A percentile compares a stretch with the other conserved stretches of the same genome.
Evolutionary conservation across 1,284 basidiomycete genomes (phyloP).

Genomic region (Leucoagaricus sp.): DNA sequence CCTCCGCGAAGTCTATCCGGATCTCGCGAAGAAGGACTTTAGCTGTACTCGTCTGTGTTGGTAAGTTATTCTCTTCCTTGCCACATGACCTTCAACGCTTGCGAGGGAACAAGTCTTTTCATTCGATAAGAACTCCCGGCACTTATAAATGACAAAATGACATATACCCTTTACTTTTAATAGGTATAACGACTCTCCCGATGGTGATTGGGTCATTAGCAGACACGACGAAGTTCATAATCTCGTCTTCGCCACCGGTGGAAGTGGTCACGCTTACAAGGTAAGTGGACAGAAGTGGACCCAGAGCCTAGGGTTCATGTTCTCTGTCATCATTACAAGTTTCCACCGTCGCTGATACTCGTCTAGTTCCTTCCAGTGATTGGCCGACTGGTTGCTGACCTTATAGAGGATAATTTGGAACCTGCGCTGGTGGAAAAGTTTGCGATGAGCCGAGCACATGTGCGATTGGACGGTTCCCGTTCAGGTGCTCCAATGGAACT

Average conservation of each 20-base stretch:
- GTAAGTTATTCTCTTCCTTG: slow-evolving; percentile 36
- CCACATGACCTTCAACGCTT: not conserved
- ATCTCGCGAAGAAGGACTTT: slow-evolving; percentile 69
- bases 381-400: slow-evolving; percentile 73
- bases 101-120: not conserved
- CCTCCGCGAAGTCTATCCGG: slow-evolving; percentile 68
- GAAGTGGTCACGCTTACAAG: slow-evolving; percentile 85
- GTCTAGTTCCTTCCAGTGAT: slow-evolving; percentile 81
- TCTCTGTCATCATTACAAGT: not conserved
- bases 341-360: not conserved
- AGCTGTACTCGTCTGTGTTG: slow-evolving; percentile 79
- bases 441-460: slow-evolving; percentile 32
- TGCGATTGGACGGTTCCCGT: slow-evolving; percentile 35
- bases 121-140: not conserved
- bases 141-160: not conserved
- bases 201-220: slow-evolving; percentile 82
- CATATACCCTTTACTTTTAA: slow-evolving; percentile 11
- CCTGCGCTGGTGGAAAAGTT: slow-evolving; percentile 49
- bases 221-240: slow-evolving; percentile 55
- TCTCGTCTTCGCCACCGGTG: slow-evolving; percentile 73
- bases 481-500: slow-evolving; percentile 39
- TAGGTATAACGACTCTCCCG: slow-evolving; percentile 79
- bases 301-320: no score
- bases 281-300: slow-evolving; percentile 33
- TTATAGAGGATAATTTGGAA: slow-evolving; percentile 65